Evolutionary conservation across 495 filamentous ascomycete genomes (phyloP), one percentile per base, ranked within the genome.

Genomic region (Clavariopsis aquatica): DNA sequence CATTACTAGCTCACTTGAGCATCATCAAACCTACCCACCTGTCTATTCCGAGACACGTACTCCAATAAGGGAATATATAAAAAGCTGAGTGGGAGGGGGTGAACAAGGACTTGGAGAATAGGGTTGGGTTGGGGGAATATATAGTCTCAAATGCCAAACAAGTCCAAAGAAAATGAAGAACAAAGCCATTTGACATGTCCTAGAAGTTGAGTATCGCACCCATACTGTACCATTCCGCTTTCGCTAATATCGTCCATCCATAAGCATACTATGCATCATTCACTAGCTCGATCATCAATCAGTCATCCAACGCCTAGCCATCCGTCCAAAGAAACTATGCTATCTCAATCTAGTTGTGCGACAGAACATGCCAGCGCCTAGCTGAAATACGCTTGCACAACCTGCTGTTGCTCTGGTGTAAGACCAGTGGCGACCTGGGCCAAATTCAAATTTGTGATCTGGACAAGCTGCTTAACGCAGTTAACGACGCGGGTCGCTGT

Each of bases 381-480:
- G 19, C 71, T 66, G 58, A 79, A 79, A 65, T 74, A 77, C 20
- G 73, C 74, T 38, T 87, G 83, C 53, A 96, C 88, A 0, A 86
- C 84, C 69, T 86, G 83, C 76, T 93, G 90, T 61, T 84, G 87
- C 59, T 93, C 89, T 1, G 88, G 86, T 20, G 83, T 81, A 65
- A 96, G 83, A 19, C 85, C 83, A 23, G 83, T 82, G 55, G 93
- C 78, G 51, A 94, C 78, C 64, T 87, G 83, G 43, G 84, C 83
- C 1, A 87, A 83, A 73, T 96, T 88, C 23, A 91, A 71, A 26
- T 84, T 84, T 6, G 91, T 86, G 6, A 80, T 81, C 60, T 82
- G 78, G 9, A 96, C 79, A 20, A 98, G 82, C 53, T 80, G 75
- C 75, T 93, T 93, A 24, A 87, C 88, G 1, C 91, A 83, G 19